A percentile compares a stretch with the other conserved stretches of the same genome.
Conservation (phyloP, 1,284 basidiomycete genomes). For the Ceratobasidium sp. region DNA sequence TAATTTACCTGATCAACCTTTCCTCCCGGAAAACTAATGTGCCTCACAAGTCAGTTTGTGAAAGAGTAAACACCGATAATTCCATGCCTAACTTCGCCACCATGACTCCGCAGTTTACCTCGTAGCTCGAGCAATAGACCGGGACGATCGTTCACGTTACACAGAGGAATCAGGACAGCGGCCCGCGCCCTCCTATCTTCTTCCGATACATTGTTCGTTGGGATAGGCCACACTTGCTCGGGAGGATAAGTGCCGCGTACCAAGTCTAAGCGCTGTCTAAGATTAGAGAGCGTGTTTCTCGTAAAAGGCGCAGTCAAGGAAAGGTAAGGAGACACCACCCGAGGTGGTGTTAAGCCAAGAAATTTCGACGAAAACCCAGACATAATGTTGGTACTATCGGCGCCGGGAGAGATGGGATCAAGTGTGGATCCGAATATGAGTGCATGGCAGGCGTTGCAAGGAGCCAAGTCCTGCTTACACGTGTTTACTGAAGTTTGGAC, state of each 20-base stretch:
- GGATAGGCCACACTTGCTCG: slow-evolving; percentile 23
- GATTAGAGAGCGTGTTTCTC: slow-evolving; percentile 23
- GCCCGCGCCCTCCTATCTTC: slow-evolving; percentile 52
- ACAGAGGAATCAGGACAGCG: slow-evolving; percentile 75
- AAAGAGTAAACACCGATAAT: background rate
- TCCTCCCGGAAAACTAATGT: slow-evolving; percentile 76
- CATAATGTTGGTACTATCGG: background rate
- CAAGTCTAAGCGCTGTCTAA: slow-evolving; percentile 20
- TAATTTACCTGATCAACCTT: slow-evolving; percentile 64
- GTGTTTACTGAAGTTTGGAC: background rate
- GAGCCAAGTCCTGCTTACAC: background rate
- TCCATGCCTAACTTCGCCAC: slow-evolving; percentile 78
- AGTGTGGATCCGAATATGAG: background rate
- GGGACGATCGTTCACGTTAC: slow-evolving; percentile 69
- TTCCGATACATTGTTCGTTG: background rate
- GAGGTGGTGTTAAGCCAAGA: slow-evolving; percentile 18
- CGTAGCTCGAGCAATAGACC: slow-evolving; percentile 75
- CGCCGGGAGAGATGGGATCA: background rate
- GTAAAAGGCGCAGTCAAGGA: slow-evolving; percentile 39
- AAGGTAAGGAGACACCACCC: slow-evolving; percentile 36
- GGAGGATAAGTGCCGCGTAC: slow-evolving; percentile 23
- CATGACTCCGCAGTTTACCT: slow-evolving; percentile 69
- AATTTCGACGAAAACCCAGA: slow-evolving; percentile 1
- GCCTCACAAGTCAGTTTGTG: background rate
- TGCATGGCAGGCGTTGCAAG: slow-evolving; percentile 16